Base-by-base conservation (phyloP, 257 asterid species). In the Solanum virginianum region DNA sequence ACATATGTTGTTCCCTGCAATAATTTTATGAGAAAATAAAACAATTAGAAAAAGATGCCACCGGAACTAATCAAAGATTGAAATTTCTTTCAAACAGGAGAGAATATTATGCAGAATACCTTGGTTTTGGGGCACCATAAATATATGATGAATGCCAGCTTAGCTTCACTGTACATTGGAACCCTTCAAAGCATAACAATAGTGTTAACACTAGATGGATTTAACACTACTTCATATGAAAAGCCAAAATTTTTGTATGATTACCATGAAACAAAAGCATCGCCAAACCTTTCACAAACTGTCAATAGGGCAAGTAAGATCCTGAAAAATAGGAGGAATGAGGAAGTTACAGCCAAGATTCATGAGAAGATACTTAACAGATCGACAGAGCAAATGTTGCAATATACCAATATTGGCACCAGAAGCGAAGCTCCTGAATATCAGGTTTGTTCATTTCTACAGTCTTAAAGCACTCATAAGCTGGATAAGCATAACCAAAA, bases 121-220 rank as follows among this genome's bases (percentile, higher is more conserved):
- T 84, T 90, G 45, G 93, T 93, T 75, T 84, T 88, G 55, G 94
- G 93, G 85, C 87, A 87, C 97, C 97, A 93, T 65, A 93, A 87
- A 91, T 88, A 91, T 55, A 93, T 87, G 71, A 90, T 82, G 4
- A 92, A 81, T 65, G 92, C 95, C 86, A 93, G 55, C 90, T 93
- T 92, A 60, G 93, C 92, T 86, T 92, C 97, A 56, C 89, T 88
- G 71, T 93, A 92, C 45, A 93, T 71, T 6, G 95, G 95, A 81
- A 93, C 77, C 95, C 97, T 93, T 53, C 86, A 83, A 68, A 54
- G 75, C 32, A 84, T 20, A 54, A 24, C 77, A 36, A 47, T 36
- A 69, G 66, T 6, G n/a, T 32, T 20, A 39, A n/a, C 29, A 17
- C 17, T 22, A 12, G 59, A 9, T 45, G 11, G 22, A 32, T 8